Conservation (phyloP, 257 asterid genomes). For the Mitragyna speciosa region DNA sequence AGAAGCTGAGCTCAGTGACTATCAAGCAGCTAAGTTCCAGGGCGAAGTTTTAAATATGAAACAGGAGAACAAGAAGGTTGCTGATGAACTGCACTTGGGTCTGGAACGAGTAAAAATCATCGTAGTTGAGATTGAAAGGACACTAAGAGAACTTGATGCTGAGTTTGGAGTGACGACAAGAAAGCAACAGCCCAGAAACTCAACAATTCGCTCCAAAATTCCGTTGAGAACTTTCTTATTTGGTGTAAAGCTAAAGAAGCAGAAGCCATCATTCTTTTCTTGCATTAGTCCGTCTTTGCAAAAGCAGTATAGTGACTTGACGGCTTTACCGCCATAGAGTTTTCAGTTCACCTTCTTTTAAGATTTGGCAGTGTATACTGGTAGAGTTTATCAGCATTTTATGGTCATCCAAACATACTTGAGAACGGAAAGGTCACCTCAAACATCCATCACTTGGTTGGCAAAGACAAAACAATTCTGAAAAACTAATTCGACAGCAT, state of each 20-base stretch:
- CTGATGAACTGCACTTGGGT: constrained; percentile 34
- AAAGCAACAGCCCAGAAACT: constrained; percentile 17
- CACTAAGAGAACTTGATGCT: constrained; percentile 34
- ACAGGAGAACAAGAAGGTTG: constrained; percentile 43
- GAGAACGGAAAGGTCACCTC: neutral
- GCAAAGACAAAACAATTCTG: neutral
- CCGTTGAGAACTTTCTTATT: constrained; percentile 55
- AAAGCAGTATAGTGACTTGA: constrained; percentile 40
- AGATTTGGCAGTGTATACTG: neutral
- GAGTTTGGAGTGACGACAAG: constrained; percentile 33
- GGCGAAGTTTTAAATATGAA: constrained; percentile 52
- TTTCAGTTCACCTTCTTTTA: neutral
- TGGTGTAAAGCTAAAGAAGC: constrained; percentile 49
- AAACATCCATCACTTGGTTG: too few relatives aligned
- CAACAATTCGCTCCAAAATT: constrained; percentile 27
- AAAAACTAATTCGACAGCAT: neutral
- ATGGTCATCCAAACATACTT: neutral
- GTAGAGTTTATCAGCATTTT: neutral
- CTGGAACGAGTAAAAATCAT: constrained; percentile 26
- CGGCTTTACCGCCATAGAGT: constrained; percentile 15
- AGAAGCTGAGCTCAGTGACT: constrained; percentile 33
- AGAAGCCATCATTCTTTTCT: constrained; percentile 42
- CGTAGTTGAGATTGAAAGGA: constrained; percentile 36
- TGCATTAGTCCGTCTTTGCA: constrained; percentile 46
- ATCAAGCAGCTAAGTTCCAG: constrained; percentile 54